phyloP scores from a whole-genome alignment of 2,329 filamentous ascomycete genomes.

The Cordyceps tenuipes region DNA sequence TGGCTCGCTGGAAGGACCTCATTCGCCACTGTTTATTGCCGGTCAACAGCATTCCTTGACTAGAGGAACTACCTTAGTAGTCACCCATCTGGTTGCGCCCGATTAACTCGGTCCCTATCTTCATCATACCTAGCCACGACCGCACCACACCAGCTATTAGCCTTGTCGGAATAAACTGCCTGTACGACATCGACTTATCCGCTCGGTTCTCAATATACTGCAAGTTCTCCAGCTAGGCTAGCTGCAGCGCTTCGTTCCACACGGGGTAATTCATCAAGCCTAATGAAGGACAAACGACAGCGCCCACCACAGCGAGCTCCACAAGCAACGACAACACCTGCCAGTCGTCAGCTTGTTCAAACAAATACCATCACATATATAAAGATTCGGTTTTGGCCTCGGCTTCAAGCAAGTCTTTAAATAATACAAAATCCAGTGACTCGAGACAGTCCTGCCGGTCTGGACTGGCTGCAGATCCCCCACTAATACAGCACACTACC shows the following conservation, averaged over 20 bases:
- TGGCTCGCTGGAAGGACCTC: background rate
- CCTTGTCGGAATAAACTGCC: background rate
- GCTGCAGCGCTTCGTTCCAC: background rate
- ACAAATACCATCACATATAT: background rate
- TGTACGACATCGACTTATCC: background rate
- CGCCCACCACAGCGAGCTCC: background rate
- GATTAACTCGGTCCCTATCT: too few relatives aligned
- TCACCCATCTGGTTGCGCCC: background rate
- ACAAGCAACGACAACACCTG: background rate
- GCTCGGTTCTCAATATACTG: background rate
- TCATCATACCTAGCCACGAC: too few relatives aligned
- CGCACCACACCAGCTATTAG: too few relatives aligned
- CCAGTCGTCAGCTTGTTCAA: background rate
- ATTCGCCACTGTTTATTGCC: background rate
- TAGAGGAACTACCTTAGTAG: background rate
- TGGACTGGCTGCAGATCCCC: background rate
- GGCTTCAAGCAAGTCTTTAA: background rate
- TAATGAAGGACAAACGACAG: background rate
- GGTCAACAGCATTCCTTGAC: background rate
- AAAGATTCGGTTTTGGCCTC: too few relatives aligned
- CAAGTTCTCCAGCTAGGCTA: background rate
- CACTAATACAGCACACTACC: conserved; percentile 1
- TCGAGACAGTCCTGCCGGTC: background rate
- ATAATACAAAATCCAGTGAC: background rate
- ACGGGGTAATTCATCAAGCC: background rate